Evolutionary conservation across 495 filamentous ascomycete genomes (phyloP), one percentile per base, ranked within the genome.

Genomic region (Penicillium salamii): DNA sequence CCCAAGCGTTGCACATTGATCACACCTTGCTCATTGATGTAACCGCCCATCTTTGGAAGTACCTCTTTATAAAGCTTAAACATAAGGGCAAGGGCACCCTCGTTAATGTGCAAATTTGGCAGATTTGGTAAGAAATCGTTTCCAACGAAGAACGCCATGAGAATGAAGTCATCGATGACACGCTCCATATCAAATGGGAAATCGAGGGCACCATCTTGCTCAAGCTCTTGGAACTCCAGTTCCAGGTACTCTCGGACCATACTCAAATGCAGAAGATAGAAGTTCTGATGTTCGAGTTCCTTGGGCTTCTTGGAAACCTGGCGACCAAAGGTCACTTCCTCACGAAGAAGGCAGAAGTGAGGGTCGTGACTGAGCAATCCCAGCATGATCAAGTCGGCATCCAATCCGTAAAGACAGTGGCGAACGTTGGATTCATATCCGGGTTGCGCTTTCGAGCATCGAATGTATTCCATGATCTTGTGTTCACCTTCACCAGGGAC

Each of bases 391-490:
- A 99, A 74, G 72, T 99, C 95, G 24, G 95, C 95, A 73, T 99
- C 95, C 23, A 99, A 79, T 5, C 95, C 95, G 62, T 99, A 99
- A 33, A 99, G 75, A 70, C 95, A 99, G 67, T 99, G 95, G 36
- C 95, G 89, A 50, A 93, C 80, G 62, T 99, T 97, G n/a, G 91
- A 83, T 60, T 95, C 83, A 63, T 99, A 99, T 50, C 86, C 81
- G 3, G 89, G 87, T 63, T 99, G 95, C 35, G 91, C 88, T 76
- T 97, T 97, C 26, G 93, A 86, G 62, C 91, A 85, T 49, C 95
- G 87, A 66, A 99, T 99, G 65, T 97, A 97, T 68, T 99, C 95
- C 95, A 97, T 99, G 67, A 99, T 96, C 74, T 99, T 99, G 74
- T 98, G 93, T 70, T 98, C 95, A 46, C 95, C 95, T 69, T 99